phyloP scores from a whole-genome alignment of 2,329 filamentous ascomycete species.

The Waltergamsia citrina region DNA sequence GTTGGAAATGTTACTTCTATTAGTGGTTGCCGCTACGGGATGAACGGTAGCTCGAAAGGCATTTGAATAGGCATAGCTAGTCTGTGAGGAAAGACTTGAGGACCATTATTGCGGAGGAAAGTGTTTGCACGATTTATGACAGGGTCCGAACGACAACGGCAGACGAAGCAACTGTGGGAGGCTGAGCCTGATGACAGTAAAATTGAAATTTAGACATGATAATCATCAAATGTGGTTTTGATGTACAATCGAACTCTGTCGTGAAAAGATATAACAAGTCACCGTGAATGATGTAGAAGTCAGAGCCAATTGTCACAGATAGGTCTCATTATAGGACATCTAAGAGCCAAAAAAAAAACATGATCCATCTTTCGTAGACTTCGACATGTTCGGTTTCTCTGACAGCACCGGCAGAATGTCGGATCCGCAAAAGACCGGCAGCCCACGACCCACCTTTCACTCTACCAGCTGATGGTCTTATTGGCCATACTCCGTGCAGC shows the following conservation, averaged over 20 bases:
- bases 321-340: background rate
- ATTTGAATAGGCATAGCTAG: too few relatives aligned
- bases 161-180: background rate
- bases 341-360: too few relatives aligned
- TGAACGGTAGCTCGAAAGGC: too few relatives aligned
- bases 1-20: too few relatives aligned
- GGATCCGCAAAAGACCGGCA: too few relatives aligned
- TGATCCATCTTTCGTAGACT: too few relatives aligned
- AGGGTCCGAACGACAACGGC: background rate
- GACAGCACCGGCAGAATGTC: too few relatives aligned
- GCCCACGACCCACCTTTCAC: slow-evolving; percentile 10
- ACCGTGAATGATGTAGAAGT: too few relatives aligned
- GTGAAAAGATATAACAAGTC: background rate
- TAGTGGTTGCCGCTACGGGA: too few relatives aligned
- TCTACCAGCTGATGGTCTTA: slow-evolving; percentile 6
- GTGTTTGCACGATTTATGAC: background rate
- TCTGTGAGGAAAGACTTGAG: background rate
- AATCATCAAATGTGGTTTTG: background rate
- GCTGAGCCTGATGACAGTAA: background rate
- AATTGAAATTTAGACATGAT: background rate
- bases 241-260: background rate
- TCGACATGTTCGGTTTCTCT: too few relatives aligned
- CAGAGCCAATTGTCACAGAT: background rate
- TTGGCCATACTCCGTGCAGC: slow-evolving; percentile 16
- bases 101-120: background rate